Evolutionary conservation across 2,329 filamentous ascomycete species (phyloP).

Genomic region (Metarhizium robertsii): DNA sequence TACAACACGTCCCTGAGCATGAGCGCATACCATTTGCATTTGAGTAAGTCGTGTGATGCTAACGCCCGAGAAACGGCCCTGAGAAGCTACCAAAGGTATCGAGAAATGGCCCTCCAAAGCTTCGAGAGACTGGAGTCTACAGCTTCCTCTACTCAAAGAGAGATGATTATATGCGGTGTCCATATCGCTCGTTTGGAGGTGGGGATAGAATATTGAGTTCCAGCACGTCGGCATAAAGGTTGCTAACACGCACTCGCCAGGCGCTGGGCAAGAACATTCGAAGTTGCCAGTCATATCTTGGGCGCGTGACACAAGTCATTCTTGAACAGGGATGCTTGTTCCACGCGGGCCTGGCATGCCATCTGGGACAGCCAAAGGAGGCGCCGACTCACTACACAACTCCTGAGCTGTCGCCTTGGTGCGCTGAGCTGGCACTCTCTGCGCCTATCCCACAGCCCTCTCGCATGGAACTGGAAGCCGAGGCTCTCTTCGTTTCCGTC

Average conservation of each 20-base stretch:
- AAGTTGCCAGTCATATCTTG: background rate
- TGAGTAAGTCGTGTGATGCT: background rate
- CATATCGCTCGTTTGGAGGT: background rate
- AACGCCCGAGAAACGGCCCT: background rate
- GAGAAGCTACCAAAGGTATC: background rate
- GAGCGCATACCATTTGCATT: background rate
- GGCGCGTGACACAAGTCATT: background rate
- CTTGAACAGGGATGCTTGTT: background rate
- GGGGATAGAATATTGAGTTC: background rate
- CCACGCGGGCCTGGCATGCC: background rate
- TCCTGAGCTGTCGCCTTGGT: background rate
- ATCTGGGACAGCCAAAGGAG: background rate
- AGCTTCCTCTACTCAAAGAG: background rate
- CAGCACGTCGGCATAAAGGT: background rate
- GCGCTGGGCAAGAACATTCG: background rate
- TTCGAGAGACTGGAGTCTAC: background rate
- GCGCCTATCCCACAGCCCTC: background rate
- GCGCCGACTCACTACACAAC: background rate
- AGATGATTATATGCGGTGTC: background rate
- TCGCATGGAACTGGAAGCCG: background rate
- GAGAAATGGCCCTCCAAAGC: background rate
- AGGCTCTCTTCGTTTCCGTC: background rate
- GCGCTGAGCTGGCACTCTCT: background rate
- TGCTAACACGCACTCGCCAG: background rate
- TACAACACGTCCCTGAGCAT: constrained; percentile 1